Evolutionary conservation across 805 yeast genomes (phyloP), one percentile per base, ranked within the genome.

Genomic region (Lipomyces sp.): DNA sequence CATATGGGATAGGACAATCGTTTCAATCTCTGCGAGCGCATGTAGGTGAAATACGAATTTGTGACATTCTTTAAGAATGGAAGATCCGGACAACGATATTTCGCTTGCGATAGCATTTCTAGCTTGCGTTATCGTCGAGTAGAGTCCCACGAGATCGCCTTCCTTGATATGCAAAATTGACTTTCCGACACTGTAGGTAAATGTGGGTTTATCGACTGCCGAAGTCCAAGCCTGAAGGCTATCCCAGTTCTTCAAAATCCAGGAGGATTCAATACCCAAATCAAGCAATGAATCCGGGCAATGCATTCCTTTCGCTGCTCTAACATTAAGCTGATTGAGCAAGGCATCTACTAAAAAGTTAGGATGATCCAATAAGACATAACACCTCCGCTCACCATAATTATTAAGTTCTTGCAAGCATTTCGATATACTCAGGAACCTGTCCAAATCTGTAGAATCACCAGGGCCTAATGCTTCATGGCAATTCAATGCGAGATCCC

Each of bases 401-500:
- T 85, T 74, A 28, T 87, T 90, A 66, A 86, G 87, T 37, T 84
- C 84, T 53, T 80, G 81, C 55, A 89, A 71, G 1, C 95, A 86
- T 49, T 79, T 79, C 45, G 91, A 63, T 55, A 84, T 70, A 36
- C 83, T 81, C 0, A 84, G 74, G n/a, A 75, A 72, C 19, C 59
- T 42, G 21, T 61, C 63, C 14, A 60, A 65, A 13, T 65, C 46
- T 40, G 66, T 55, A 23, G 58, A 14, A 11, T 51, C 49, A 2
- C 63, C 59, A 23, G 63, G 2, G 52, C 33, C 39, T 33, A 46
- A 13, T 21, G 39, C 13, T 19, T 28, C 82, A 59, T 87, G 83
- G 33, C 96, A 87, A 54, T 86, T 89, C 55, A 87, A 85, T 0
- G 96, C 95, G 61, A 87, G 76, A 36, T 81, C 75, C 95, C 96